Evolutionary conservation across 208 protist species (phyloP), one percentile per base, ranked within the genome.

Genomic region (Phytomonas francai): DNA sequence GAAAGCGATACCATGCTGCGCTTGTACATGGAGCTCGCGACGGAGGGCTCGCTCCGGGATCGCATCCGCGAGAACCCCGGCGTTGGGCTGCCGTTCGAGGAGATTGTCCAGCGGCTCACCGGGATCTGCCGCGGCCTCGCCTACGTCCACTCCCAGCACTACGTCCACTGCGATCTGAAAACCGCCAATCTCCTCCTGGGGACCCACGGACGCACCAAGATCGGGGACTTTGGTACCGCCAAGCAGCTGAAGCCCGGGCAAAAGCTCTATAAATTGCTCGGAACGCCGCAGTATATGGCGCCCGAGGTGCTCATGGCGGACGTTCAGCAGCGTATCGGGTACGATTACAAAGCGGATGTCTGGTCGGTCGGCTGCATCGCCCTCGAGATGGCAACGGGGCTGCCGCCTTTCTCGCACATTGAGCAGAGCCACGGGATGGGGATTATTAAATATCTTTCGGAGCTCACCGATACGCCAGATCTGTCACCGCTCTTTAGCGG

Each of bases 171-270:
- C 22, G 94, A 97, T 65, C 89, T 97, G 49, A 97, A 97, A 74
- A 86, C 85, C 16, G 90, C 90, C 0, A 97, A 97, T 73, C 76
- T 94, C 32, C 77, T 97, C 12, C 77, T 97, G 45, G 88, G 81
- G 71, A 68, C 80, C 3, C 71, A 83, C 11, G 91, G 90, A 28
- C 74, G 84, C 14, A 85, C 87, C 3, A 98, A 98, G 77, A 94
- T 98, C 67, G 97, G 92, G 8, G 97, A 98, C 71, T 98, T 98
- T 73, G 92, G 92, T 61, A 95, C 95, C 0, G 87, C 91, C 45
- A 97, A 93, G 71, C 80, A 83, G 27, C 73, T 98, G 6, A 62
- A 59, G 3, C 73, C 85, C 27, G 78, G 80, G 1, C 83, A 95
- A 70, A 73, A 85, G 63, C 92, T 97, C 51, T 87, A 89, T 73